Evolutionary conservation across 495 filamentous ascomycete genomes (phyloP).

Genomic region (Lophiostoma macrostomum): DNA sequence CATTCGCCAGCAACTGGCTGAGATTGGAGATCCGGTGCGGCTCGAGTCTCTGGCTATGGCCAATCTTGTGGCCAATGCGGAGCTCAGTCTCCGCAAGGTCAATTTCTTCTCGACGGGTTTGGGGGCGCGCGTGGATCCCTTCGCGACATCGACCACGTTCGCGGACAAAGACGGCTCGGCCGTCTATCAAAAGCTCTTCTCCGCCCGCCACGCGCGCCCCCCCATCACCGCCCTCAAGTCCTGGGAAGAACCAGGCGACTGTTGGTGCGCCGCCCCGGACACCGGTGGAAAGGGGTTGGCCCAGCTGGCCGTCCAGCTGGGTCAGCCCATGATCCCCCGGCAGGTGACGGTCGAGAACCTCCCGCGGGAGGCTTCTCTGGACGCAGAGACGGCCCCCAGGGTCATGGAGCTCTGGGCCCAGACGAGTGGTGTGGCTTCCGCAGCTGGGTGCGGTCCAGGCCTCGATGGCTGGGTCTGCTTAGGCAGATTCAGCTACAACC

Average conservation of each 20-base stretch:
- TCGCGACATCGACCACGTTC: conserved; percentile 35
- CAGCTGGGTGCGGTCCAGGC: background rate
- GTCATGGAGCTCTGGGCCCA: conserved; percentile 60
- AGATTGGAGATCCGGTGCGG: conserved; percentile 19
- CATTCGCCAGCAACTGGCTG: too few relatives aligned
- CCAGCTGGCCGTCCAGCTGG: conserved; percentile 49
- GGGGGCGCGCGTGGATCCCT: conserved; percentile 35
- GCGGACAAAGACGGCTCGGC: background rate
- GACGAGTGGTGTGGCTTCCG: background rate
- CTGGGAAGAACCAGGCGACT: conserved; percentile 64
- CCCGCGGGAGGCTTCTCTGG: conserved; percentile 48
- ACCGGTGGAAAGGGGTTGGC: conserved; percentile 32
- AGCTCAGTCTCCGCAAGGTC: conserved; percentile 27
- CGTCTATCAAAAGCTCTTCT: conserved; percentile 4
- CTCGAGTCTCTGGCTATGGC: conserved; percentile 27
- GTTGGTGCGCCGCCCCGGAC: conserved; percentile 58
- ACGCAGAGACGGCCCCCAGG: conserved; percentile 54
- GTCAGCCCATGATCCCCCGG: conserved; percentile 50
- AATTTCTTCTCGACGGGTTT: conserved; percentile 40
- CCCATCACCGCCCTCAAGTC: conserved; percentile 48
- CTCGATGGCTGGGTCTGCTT: conserved; percentile 49
- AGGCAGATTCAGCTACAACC: conserved; percentile 52
- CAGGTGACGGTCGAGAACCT: conserved; percentile 64
- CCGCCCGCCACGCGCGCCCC: conserved; percentile 24
- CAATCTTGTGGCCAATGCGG: conserved; percentile 29